Conservation (phyloP, 139 green algal genomes). For the Micractinium conductrix region DNA sequence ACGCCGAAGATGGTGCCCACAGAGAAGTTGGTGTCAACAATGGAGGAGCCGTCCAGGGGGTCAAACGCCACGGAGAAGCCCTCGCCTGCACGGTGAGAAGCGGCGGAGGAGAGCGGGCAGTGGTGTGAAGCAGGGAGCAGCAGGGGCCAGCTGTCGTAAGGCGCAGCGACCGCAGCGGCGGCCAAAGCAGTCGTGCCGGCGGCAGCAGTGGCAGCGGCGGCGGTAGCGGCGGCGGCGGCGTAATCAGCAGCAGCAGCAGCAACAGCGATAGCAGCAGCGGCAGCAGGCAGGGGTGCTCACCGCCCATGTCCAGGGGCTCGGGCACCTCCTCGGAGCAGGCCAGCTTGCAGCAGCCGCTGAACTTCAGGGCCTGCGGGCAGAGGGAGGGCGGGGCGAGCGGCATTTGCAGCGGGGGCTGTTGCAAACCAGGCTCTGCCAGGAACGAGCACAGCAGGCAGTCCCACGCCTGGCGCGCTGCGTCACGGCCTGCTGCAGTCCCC, state of each 20-base stretch:
- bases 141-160: too few relatives aligned
- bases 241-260: background rate
- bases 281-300: background rate
- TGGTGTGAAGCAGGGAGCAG: too few relatives aligned
- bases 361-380: slow-evolving; percentile 75
- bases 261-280: background rate
- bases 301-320: slow-evolving; percentile 88
- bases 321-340: slow-evolving; percentile 96
- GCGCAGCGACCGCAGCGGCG: too few relatives aligned
- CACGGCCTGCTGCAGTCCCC: too few relatives aligned
- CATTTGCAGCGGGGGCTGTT: too few relatives aligned
- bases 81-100: slow-evolving; percentile 44
- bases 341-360: slow-evolving; percentile 84
- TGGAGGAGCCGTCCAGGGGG: slow-evolving; percentile 93
- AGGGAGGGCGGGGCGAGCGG: too few relatives aligned
- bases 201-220: too few relatives aligned
- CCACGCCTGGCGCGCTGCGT: too few relatives aligned
- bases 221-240: background rate
- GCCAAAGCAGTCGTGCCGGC: too few relatives aligned
- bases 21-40: slow-evolving; percentile 97
- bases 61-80: slow-evolving; percentile 95
- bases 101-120: too few relatives aligned
- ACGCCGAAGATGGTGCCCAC: slow-evolving; percentile 96
- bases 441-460: too few relatives aligned
- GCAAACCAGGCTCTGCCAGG: too few relatives aligned